Evolutionary conservation across 1,284 basidiomycete species (phyloP), one percentile per base, ranked within the genome.

Genomic region (Peniophora sp.): DNA sequence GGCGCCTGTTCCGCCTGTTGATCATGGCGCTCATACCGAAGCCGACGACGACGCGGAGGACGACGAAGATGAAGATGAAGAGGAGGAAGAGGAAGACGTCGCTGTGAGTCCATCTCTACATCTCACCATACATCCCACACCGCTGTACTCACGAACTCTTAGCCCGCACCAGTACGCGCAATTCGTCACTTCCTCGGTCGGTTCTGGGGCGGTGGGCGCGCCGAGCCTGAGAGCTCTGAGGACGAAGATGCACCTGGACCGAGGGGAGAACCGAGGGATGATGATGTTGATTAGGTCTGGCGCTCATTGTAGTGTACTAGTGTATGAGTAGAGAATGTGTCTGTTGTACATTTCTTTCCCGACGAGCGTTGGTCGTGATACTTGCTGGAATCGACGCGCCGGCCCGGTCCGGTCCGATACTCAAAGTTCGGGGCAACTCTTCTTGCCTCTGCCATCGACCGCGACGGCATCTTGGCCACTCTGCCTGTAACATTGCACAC

Each of bases 141-240:
- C n/a, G 14, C 24, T 15, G 48, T 45, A 39, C 23, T 55, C 37
- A 35, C 34, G 46, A 32, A 36, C 48, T 54, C n/a, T 20, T 55
- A 86, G 83, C 73, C 80, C 3, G 66, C 86, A 57, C 83, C 82
- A 6, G 64, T 80, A 27, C 76, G 83, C 3, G 61, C 83, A n/a
- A 62, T 87, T 15, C 72, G 80, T 12, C 82, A 80, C 58, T 63
- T 87, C 11, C 58, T 87, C 47, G 75, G 74, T 52, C 68, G 81
- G 9, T 73, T 88, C 56, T 86, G 81, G 79, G 80, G 83, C 34
- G 67, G 73, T 20, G 60, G 59, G 24, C 55, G 62, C 11, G 54
- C 60, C 1, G 57, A 62, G 12, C 62, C 58, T 17, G 62, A 66
- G 5, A 59, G 58, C 10, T 67, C 63, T 24, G 70, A 67, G 20